Evolutionary conservation across 1,139 yeast species (phyloP).

Genomic region (Nadsonia starkeyi-henricii): DNA sequence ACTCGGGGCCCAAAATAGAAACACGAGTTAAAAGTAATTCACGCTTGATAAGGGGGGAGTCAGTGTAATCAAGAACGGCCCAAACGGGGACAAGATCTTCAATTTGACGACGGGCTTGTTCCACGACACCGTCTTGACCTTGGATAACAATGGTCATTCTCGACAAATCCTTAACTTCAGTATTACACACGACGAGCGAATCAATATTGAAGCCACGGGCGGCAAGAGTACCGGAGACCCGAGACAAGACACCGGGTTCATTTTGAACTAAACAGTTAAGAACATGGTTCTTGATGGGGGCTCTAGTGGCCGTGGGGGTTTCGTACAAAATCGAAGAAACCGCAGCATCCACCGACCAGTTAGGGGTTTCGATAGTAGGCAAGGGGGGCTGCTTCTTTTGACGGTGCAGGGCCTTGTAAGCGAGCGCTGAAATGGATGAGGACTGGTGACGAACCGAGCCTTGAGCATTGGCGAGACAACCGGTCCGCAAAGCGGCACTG

Average conservation of each 20-base stretch:
- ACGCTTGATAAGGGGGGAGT: slow-evolving; percentile 79
- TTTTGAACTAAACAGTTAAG: slow-evolving; percentile 94
- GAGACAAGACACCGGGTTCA: slow-evolving; percentile 93
- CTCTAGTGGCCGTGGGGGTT: slow-evolving; percentile 60
- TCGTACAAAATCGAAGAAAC: slow-evolving; percentile 90
- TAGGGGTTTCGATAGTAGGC: slow-evolving; percentile 90
- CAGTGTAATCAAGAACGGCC: slow-evolving; percentile 89
- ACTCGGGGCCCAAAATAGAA: slow-evolving; percentile 89
- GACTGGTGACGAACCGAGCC: slow-evolving; percentile 8
- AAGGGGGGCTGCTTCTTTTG: slow-evolving; percentile 80
- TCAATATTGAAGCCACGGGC: slow-evolving; percentile 98
- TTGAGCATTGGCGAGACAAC: not conserved
- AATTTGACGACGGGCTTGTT: slow-evolving; percentile 96
- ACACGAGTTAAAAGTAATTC: slow-evolving; percentile 85
- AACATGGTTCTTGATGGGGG: slow-evolving; percentile 48
- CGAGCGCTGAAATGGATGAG: slow-evolving; percentile 80
- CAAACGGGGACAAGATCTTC: slow-evolving; percentile 97
- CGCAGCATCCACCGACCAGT: slow-evolving; percentile 92
- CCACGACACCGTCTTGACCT: slow-evolving; percentile 93
- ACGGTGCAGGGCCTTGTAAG: slow-evolving; percentile 76
- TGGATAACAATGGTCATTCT: slow-evolving; percentile 92
- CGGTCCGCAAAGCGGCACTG: no score
- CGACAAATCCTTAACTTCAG: slow-evolving; percentile 88
- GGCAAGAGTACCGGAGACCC: slow-evolving; percentile 89
- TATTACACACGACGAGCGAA: slow-evolving; percentile 89